Evolutionary conservation across 2,329 filamentous ascomycete genomes (phyloP).

Genomic region (Metarhizium humberi): DNA sequence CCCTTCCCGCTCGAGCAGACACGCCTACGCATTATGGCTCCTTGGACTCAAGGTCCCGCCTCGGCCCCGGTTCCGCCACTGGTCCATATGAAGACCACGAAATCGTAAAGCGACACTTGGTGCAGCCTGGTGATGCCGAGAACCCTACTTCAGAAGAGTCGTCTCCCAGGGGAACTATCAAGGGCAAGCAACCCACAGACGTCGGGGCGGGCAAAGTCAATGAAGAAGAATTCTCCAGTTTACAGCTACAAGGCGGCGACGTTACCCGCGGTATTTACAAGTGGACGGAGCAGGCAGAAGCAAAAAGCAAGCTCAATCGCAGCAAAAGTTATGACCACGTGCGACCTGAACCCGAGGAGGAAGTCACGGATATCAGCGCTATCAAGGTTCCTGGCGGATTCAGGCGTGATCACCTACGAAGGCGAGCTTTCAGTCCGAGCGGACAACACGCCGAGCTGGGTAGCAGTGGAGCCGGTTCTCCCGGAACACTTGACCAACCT

Average conservation of each 20-base stretch:
- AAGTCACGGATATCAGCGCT: constrained; percentile 73
- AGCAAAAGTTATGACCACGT: constrained; percentile 82
- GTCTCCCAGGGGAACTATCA: constrained; percentile 31
- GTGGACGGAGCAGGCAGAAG: constrained; percentile 85
- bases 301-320: constrained; percentile 57
- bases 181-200: constrained; percentile 45
- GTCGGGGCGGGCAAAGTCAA: constrained; percentile 30
- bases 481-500: constrained; percentile 18
- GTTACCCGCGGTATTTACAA: constrained; percentile 92
- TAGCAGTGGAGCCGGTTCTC: constrained; percentile 25
- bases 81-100: constrained; percentile 79
- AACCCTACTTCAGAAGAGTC: constrained; percentile 37
- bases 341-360: constrained; percentile 68
- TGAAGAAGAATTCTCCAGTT: constrained; percentile 83
- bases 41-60: constrained; percentile 60
- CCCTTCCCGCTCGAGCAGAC: constrained; percentile 27
- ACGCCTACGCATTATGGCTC: constrained; percentile 75
- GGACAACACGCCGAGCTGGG: constrained; percentile 19
- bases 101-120: constrained; percentile 81
- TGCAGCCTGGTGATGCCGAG: constrained; percentile 51
- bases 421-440: constrained; percentile 57
- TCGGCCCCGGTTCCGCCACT: constrained; percentile 26
- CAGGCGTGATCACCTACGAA: constrained; percentile 76
- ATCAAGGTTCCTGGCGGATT: constrained; percentile 95
- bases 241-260: constrained; percentile 88